These are phyloP conservation scores for Hibiscus syriacus DNA, from an alignment of 345 rosid genomes.

Conservation along the genomic window DNA sequence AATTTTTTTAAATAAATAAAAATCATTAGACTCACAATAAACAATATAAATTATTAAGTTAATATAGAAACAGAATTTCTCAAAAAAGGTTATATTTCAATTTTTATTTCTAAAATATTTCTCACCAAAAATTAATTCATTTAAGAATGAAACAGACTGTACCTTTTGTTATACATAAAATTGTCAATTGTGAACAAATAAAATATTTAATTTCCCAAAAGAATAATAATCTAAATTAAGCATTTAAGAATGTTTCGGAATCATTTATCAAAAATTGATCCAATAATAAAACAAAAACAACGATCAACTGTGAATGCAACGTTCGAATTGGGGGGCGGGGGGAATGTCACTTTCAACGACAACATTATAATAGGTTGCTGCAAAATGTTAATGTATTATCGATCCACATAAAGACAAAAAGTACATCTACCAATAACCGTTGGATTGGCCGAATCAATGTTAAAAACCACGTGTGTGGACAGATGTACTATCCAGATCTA, in stretches of 20 bases:
- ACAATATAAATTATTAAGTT: too few species aligned
- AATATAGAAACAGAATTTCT: too few species aligned
- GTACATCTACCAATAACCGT: neutral
- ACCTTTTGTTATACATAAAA: too few species aligned
- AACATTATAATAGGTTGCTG: neutral
- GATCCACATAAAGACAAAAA: neutral
- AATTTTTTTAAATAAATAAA: too few species aligned
- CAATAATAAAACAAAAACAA: neutral
- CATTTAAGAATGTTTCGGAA: neutral
- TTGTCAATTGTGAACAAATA: too few species aligned
- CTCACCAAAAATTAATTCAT: too few species aligned
- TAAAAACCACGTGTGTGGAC: neutral
- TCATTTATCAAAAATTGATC: neutral
- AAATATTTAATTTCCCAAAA: too few species aligned
- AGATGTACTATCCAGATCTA: neutral
- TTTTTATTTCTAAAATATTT: too few species aligned
- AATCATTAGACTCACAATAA: too few species aligned
- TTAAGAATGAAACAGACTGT: too few species aligned
- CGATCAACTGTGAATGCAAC: conserved; percentile 3
- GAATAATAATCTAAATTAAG: too few species aligned
- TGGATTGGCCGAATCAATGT: neutral
- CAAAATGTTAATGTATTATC: neutral
- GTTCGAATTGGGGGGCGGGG: conserved; percentile 14
- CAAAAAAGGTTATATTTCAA: too few species aligned
- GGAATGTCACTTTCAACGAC: neutral